phyloP scores from a whole-genome alignment of 1,139 yeast species.

The Suhomyces ambrosiae region DNA sequence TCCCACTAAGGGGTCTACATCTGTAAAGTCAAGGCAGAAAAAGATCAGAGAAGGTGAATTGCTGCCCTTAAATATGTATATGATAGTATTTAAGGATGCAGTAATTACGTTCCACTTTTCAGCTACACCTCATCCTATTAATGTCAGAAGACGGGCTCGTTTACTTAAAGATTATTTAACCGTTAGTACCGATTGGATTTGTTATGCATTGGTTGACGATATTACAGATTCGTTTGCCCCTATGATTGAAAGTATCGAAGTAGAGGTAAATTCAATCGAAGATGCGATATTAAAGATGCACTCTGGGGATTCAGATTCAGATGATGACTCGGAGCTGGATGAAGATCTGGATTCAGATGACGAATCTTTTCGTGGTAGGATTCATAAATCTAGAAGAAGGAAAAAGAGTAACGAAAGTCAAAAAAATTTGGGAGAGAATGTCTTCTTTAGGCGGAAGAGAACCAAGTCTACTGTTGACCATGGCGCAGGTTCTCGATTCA shows the following conservation, averaged over 20 bases:
- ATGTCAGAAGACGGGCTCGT: conserved; percentile 91
- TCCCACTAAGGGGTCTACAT: conserved; percentile 22
- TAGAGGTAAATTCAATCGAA: conserved; percentile 88
- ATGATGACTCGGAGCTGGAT: conserved; percentile 27
- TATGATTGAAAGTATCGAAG: conserved; percentile 89
- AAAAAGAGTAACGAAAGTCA: conserved; percentile 5
- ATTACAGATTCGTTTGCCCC: conserved; percentile 98
- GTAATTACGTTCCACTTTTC: conserved; percentile 92
- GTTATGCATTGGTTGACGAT: conserved; percentile 94
- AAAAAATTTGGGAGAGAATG: conserved; percentile 19
- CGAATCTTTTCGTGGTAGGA: conserved; percentile 6
- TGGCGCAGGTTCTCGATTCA: conserved; percentile 19
- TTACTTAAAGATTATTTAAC: conserved; percentile 83
- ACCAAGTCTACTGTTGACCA: conserved; percentile 45
- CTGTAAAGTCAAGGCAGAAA: conserved; percentile 32
- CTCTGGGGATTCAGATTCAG: conserved; percentile 57
- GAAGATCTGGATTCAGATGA: conserved; percentile 16
- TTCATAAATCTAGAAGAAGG: conserved; percentile 2
- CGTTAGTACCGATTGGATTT: conserved; percentile 94
- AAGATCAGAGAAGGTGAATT: conserved; percentile 69
- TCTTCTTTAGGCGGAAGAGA: conserved; percentile 42
- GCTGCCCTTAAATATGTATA: conserved; percentile 89
- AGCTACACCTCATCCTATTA: conserved; percentile 94
- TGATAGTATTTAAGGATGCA: conserved; percentile 87
- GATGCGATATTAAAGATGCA: conserved; percentile 89